Conservation (phyloP, 164 flowering plant genomes). For the Pachysandra terminalis region DNA sequence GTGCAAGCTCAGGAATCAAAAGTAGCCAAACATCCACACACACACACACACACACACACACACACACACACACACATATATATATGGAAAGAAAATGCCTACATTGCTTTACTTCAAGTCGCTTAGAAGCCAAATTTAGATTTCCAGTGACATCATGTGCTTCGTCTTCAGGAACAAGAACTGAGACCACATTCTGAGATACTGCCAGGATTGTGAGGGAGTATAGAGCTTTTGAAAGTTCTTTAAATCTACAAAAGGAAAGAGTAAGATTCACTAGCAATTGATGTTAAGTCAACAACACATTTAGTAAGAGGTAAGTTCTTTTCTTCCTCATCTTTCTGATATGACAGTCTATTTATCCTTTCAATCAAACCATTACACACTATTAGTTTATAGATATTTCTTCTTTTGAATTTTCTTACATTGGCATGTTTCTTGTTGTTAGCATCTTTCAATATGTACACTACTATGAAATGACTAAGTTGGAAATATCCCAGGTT, state of each 20-base stretch:
- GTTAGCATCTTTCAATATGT: no score
- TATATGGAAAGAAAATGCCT: constrained; percentile 10
- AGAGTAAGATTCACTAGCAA: neutral
- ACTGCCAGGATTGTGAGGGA: constrained; percentile 30
- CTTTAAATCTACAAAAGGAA: constrained; percentile 39
- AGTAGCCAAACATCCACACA: neutral
- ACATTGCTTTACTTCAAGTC: constrained; percentile 49
- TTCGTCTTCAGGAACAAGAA: constrained; percentile 45
- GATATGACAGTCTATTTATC: no score
- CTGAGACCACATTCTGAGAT: constrained; percentile 33
- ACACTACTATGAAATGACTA: no score
- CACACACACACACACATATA: no score
- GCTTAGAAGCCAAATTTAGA: constrained; percentile 47
- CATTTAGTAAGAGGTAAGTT: neutral
- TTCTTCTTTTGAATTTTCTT: no score
- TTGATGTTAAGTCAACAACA: neutral
- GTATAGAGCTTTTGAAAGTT: constrained; percentile 51
- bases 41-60: no score
- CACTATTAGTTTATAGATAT: no score
- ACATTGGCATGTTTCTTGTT: no score
- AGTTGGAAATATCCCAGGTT: no score
- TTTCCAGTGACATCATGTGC: constrained; percentile 58
- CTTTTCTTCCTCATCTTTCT: neutral
- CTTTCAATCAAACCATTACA: neutral
- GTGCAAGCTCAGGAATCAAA: constrained; percentile 10